Conservation (phyloP, 176 grass and related monocot genomes). For the Eremochloa ophiuroides region DNA sequence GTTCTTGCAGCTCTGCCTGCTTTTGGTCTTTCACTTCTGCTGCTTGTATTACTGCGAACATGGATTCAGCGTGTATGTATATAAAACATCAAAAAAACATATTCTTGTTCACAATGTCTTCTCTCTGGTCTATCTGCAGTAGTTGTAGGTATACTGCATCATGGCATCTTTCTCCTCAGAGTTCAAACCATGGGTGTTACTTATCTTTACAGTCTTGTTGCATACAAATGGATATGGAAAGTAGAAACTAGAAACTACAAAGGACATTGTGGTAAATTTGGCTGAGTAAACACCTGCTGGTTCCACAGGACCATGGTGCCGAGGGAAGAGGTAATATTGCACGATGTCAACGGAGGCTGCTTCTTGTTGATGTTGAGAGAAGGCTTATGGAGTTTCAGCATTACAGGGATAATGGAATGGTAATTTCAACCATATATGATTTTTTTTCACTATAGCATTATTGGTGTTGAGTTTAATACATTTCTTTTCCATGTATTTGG, state of each 20-base stretch:
- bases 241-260: constrained; percentile 7
- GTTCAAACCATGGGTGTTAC: background rate
- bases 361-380: constrained; percentile 82
- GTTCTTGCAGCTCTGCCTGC: constrained; percentile 92
- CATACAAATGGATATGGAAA: constrained; percentile 9
- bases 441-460: background rate
- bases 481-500: background rate
- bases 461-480: constrained; percentile 9
- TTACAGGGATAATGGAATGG: constrained; percentile 70
- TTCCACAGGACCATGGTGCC: constrained; percentile 74
- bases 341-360: constrained; percentile 75
- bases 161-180: background rate
- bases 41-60: constrained; percentile 62
- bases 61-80: constrained; percentile 78
- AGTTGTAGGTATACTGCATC: background rate
- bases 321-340: constrained; percentile 91
- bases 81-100: background rate
- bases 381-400: constrained; percentile 72
- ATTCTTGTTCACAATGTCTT: constrained; percentile 5
- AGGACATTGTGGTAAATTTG: background rate
- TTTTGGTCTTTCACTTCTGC: constrained; percentile 72
- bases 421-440: constrained; percentile 34
- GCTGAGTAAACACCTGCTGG: constrained; percentile 29
- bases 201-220: background rate
- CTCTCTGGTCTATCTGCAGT: background rate